Percentiles rank a stretch among this genome's conserved stretches.
Conservation (phyloP, 2,329 filamentous ascomycete genomes). For the Paraphoma chrysanthemicola region DNA sequence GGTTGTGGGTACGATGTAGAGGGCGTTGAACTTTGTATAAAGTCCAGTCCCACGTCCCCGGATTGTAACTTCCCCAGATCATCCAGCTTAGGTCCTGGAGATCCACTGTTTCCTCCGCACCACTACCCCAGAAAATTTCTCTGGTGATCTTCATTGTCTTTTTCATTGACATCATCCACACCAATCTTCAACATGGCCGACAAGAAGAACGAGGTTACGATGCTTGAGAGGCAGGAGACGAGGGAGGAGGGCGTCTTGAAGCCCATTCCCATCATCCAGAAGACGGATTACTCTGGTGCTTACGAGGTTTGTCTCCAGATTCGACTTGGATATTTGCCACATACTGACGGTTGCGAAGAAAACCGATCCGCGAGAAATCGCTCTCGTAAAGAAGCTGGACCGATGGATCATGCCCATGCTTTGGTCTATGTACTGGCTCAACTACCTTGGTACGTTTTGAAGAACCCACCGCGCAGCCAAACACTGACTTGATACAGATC, state of each 20-base stretch:
- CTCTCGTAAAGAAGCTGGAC: constrained; percentile 41
- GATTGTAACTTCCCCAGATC: constrained; percentile 33
- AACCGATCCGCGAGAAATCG: constrained; percentile 44
- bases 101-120: constrained; percentile 21
- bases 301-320: constrained; percentile 22
- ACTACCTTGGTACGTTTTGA: constrained; percentile 5
- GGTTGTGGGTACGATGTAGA: constrained; percentile 1
- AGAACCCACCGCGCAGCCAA: constrained; percentile 42
- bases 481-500: constrained; percentile 45
- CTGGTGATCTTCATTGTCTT: neutral
- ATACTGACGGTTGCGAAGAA: constrained; percentile 19
- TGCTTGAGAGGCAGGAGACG: constrained; percentile 34
- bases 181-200: constrained; percentile 21
- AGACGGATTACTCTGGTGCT: constrained; percentile 44
- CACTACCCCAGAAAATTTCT: constrained; percentile 6
- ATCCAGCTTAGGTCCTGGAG: constrained; percentile 24
- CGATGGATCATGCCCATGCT: constrained; percentile 36
- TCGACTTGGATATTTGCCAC: neutral
- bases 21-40: constrained; percentile 21
- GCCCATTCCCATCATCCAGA: constrained; percentile 27
- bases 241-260: constrained; percentile 30
- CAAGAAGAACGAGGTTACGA: constrained; percentile 34
- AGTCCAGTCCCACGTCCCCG: constrained; percentile 22
- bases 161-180: neutral
- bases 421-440: constrained; percentile 31